Percentiles rank a stretch among this genome's conserved stretches.
phyloP scores from a whole-genome alignment of 169 alveolate species.

The Theileria luwenshuni region DNA sequence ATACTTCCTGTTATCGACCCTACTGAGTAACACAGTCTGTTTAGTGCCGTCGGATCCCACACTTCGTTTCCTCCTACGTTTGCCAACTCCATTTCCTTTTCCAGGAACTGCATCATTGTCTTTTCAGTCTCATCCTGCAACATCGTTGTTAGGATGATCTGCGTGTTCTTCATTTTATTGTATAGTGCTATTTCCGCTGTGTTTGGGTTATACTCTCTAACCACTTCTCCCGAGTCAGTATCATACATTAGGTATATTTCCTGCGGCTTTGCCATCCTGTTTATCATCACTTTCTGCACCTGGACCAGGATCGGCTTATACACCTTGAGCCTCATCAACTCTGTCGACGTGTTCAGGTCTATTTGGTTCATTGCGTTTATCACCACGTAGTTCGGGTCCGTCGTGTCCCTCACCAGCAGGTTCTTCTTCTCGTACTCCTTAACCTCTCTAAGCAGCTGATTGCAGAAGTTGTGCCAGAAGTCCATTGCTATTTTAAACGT shows the following conservation, averaged over 20 bases:
- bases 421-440: slow-evolving; percentile 73
- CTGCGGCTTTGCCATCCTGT: slow-evolving; percentile 96
- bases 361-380: slow-evolving; percentile 12
- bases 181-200: slow-evolving; percentile 95
- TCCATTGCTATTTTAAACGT: slow-evolving; percentile 96
- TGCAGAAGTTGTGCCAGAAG: slow-evolving; percentile 94
- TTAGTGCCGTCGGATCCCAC: slow-evolving; percentile 83
- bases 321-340: slow-evolving; percentile 33
- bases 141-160: slow-evolving; percentile 92
- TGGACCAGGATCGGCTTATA: slow-evolving; percentile 75
- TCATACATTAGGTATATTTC: slow-evolving; percentile 90
- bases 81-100: slow-evolving; percentile 84
- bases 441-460: slow-evolving; percentile 79
- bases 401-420: slow-evolving; percentile 18
- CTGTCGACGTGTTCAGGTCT: slow-evolving; percentile 42
- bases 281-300: slow-evolving; percentile 84
- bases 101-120: slow-evolving; percentile 88
- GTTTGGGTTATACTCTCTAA: slow-evolving; percentile 86
- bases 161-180: slow-evolving; percentile 92
- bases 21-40: slow-evolving; percentile 92
- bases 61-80: slow-evolving; percentile 67
- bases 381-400: slow-evolving; percentile 24
- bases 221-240: slow-evolving; percentile 89
- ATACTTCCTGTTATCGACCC: slow-evolving; percentile 98
- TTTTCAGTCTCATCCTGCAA: slow-evolving; percentile 92